Conservation (phyloP, 345 rosid genomes). For the Gossypium turneri region DNA sequence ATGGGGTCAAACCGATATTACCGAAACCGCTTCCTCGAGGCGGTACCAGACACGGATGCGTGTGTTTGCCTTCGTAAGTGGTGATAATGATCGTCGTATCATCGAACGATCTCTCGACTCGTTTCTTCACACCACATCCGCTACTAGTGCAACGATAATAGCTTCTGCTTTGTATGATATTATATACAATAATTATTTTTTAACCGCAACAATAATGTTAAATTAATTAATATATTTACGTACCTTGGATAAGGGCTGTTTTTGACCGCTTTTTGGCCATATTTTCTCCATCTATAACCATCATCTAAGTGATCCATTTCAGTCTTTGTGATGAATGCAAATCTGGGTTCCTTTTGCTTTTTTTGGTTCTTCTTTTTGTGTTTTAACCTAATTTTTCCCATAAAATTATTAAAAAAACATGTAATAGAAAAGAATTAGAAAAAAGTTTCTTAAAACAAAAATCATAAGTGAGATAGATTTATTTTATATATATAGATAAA, state of each 20-base stretch:
- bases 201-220: no score
- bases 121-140: conserved; percentile 92
- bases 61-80: conserved; percentile 93
- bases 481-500: no score
- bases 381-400: conserved; percentile 54
- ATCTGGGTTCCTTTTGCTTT: conserved; percentile 70
- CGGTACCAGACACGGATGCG: conserved; percentile 64
- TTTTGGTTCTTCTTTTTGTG: conserved; percentile 81
- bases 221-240: neutral
- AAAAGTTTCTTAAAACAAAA: neutral
- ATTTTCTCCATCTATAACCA: conserved; percentile 95
- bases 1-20: conserved; percentile 24
- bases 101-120: conserved; percentile 87
- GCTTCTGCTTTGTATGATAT: conserved; percentile 47
- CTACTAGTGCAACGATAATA: conserved; percentile 94
- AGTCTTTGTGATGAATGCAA: conserved; percentile 95
- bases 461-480: no score
- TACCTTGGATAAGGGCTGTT: conserved; percentile 97
- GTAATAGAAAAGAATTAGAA: neutral
- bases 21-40: conserved; percentile 50
- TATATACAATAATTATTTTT: no score
- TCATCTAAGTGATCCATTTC: conserved; percentile 93
- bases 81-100: conserved; percentile 81
- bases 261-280: conserved; percentile 97
- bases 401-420: no score